Base-by-base conservation (phyloP, 805 yeast genomes). In the Candida nanaspora region DNA sequence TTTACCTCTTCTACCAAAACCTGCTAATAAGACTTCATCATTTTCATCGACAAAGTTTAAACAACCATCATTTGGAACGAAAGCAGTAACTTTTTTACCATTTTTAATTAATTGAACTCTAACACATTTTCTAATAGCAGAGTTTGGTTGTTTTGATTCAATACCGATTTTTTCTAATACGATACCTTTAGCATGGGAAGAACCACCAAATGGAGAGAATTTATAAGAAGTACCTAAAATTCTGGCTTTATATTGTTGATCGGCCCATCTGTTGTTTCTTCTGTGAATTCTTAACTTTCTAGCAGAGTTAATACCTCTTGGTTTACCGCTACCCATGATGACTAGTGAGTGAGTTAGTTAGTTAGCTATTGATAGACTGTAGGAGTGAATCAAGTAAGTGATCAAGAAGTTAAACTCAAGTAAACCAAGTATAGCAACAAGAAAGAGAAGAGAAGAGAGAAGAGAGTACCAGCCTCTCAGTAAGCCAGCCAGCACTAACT, bases 1-100 rank as follows among this genome's bases (percentile, higher is more conserved):
- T 83, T 93, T 93, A 81, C 98, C 98, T 83, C 96, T 93, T 80
- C 98, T 88, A 87, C 99, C 99, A 88, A 93, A 93, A 82, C 99
- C 99, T 66, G 99, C 98, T 64, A 93, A 81, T 66, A 93, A 80
- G 63, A 93, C 99, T 76, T 93, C 98, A 78, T 93, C 99, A 82
- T 93, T 93, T 80, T 93, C 98, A 72, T 93, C 99, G 65, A 93
- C 97, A 63, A 83, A 93, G 93, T 93, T 93, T 74, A 93, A 78
- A 83, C 98, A 93, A 91, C 99, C 99, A 78, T 93, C 99, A 68
- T 93, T 91, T 75, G 99, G 98, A 69, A 93, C 99, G 94, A 93
- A 93, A 73, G 99, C 99, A 66, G 98, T 93, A 60, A 89, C 98
- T 79, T 86, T 91, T 85, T 91, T 93, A 80, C 98, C 98, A 86